Base-by-base conservation (phyloP, 352 stramenopile species). In the Plasmopara viticola region DNA sequence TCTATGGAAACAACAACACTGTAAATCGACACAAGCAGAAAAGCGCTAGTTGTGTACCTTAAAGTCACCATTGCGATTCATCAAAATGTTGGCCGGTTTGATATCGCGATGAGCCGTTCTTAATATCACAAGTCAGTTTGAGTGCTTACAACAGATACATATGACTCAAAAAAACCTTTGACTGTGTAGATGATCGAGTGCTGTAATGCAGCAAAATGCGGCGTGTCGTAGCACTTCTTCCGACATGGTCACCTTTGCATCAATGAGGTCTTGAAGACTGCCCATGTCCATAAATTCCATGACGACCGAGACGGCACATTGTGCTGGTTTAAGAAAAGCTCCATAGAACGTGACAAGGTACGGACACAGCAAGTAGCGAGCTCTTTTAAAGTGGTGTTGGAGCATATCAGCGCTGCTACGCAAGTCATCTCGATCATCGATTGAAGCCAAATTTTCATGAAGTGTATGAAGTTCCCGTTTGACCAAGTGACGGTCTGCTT, bases 241-340 rank as follows among this genome's bases (percentile, higher is more conserved):
- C 0, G 77, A 68, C 2, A 86, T 60, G 0, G 72, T 69, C 13
- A 75, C 44, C 5, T 67, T 66, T 0, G 56, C 60, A n/a, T 85
- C 70, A 7, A 89, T 48, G 2, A 89, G 58, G 30, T 91, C 79
- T 48, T 96, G 84, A 0, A 96, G 58, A 37, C 81, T 95, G 14
- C 89, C 89, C 51, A 87, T 81, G 44, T 97, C 81, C 88, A 97
- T 97, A 40, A 95, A 96, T 56, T 97, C 88, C 74, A 97, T 91
- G 38, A 95, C 86, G 18, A 97, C 87, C 20, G 72, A 88, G 28
- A 97, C 71, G 0, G 71, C 79, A 20, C 80, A 78, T 44, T 85
- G 77, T 0, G 83, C 60, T 7, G 81, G 73, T 18, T 83, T 87
- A 7, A 87, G 56, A 52, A 91, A 97, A 7, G 86, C 88, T 14